Evolutionary conservation across 441 rosid genomes (phyloP).

Genomic region (Euphorbia celastroides): DNA sequence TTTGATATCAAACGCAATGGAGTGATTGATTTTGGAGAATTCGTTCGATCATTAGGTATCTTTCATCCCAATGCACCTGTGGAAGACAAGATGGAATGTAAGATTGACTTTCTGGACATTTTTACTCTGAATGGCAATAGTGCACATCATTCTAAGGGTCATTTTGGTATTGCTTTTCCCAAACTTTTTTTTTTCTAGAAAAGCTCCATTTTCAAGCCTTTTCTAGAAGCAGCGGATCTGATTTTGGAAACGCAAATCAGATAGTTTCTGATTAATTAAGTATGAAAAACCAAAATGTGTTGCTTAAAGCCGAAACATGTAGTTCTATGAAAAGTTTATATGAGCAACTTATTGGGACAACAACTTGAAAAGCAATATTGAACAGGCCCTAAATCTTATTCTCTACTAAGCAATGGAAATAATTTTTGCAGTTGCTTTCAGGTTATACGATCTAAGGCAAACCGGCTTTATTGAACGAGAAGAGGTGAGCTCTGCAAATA

Average conservation of each 20-base stretch:
- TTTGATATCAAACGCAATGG: slow-evolving; percentile 91
- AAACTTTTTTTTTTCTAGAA: too few relatives aligned
- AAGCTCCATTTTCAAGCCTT: too few relatives aligned
- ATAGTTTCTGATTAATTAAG: too few relatives aligned
- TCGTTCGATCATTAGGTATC: slow-evolving; percentile 72
- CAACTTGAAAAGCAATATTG: background rate
- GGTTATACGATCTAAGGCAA: slow-evolving; percentile 68
- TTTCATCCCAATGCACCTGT: slow-evolving; percentile 72
- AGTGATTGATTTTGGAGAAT: slow-evolving; percentile 83
- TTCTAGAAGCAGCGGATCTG: too few relatives aligned
- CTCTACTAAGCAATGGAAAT: slow-evolving; percentile 4
- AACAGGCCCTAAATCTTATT: background rate
- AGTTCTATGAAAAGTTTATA: too few relatives aligned
- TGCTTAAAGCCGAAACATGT: too few relatives aligned
- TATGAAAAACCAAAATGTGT: too few relatives aligned
- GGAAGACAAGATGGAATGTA: slow-evolving; percentile 63
- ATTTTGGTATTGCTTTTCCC: too few relatives aligned
- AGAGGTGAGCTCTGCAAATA: slow-evolving; percentile 47
- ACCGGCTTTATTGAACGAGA: slow-evolving; percentile 86
- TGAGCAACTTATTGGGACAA: too few relatives aligned
- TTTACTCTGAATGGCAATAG: background rate
- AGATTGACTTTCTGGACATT: slow-evolving; percentile 15
- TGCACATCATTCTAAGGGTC: too few relatives aligned
- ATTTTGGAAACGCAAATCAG: too few relatives aligned
- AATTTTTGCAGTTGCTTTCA: slow-evolving; percentile 68